Evolutionary conservation across 192 early-diverging fungal species (phyloP), one percentile per base, ranked within the genome.

Genomic region (Backusella tarrabulga): DNA sequence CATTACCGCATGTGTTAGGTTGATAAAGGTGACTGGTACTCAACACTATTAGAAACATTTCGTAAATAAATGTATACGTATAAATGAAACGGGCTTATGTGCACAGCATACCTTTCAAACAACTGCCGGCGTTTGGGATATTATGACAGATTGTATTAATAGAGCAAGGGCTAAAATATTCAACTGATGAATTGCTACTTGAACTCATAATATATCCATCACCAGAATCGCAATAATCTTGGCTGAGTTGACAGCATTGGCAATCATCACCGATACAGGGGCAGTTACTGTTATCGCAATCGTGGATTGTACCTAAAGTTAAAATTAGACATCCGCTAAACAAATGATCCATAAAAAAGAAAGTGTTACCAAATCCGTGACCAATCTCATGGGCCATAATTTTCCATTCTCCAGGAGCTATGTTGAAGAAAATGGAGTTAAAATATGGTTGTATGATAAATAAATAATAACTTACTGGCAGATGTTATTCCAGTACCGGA

Each of bases 331-430:
- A 0, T 42, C n/a, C 12, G 83, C 6, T 29, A n/a, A 35, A 34
- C 17, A 44, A 23, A 26, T 74, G 11, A 15, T 36, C 34, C 26
- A n/a, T 50, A n/a, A n/a, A n/a, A 50, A 50, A 50, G 19, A 50
- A 50, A 50, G 2, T 7, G 5, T 50, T 81, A 81, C 76, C 84
- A 83, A 93, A 93, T 46, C 90, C 90, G 77, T 97, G 96, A 26
- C 96, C 95, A 79, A 97, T 90, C 83, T 97, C 97, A 79, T 98
- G 97, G 32, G 97, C 97, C 11, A 97, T 91, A 4, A 97, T 92
- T 84, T 95, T 95, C 96, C 96, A 98, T 81, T 96, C 94, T 72
- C 91, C 91, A n/a, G 90, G 87, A 19, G 70, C 79, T 80, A 42
- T 70, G 5, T 26, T 41, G 11, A 77, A 50, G 46, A 50, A n/a